Evolutionary conservation across 352 stramenopile species (phyloP).

Genomic region (Phytophthora palmivora): DNA sequence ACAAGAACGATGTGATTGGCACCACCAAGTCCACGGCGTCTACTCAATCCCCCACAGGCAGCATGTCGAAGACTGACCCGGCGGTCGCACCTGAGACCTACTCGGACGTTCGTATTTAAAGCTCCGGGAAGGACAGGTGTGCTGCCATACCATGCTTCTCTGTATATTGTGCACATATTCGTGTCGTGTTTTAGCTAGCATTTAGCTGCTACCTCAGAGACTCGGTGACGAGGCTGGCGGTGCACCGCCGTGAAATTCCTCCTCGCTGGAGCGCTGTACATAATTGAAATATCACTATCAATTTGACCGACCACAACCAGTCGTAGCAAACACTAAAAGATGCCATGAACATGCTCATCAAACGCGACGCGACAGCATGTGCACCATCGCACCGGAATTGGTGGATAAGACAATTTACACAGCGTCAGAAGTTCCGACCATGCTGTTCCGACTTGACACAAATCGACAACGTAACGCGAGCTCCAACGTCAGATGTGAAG

Average conservation of each 20-base stretch:
- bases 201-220: constrained; percentile 24
- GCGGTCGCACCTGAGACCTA: constrained; percentile 39
- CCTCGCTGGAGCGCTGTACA: constrained; percentile 50
- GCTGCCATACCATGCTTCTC: constrained; percentile 9
- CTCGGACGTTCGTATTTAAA: constrained; percentile 66
- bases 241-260: constrained; percentile 47
- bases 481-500: constrained; percentile 20
- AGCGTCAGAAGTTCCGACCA: constrained; percentile 19
- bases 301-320: constrained; percentile 24
- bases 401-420: constrained; percentile 19
- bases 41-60: constrained; percentile 33
- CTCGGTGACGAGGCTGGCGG: constrained; percentile 18
- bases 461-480: constrained; percentile 23
- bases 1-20: constrained; percentile 43
- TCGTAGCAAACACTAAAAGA: background rate
- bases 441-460: constrained; percentile 1
- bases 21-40: constrained; percentile 36
- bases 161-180: constrained; percentile 43
- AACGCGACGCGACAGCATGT: constrained; percentile 9
- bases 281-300: constrained; percentile 34
- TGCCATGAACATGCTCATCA: background rate
- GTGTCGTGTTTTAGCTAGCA: constrained; percentile 30
- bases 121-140: background rate
- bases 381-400: constrained; percentile 3
- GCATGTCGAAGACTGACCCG: constrained; percentile 29